Evolutionary conservation across 2,329 filamentous ascomycete species (phyloP).

Genomic region (Macrophomina pseudophaseolina): DNA sequence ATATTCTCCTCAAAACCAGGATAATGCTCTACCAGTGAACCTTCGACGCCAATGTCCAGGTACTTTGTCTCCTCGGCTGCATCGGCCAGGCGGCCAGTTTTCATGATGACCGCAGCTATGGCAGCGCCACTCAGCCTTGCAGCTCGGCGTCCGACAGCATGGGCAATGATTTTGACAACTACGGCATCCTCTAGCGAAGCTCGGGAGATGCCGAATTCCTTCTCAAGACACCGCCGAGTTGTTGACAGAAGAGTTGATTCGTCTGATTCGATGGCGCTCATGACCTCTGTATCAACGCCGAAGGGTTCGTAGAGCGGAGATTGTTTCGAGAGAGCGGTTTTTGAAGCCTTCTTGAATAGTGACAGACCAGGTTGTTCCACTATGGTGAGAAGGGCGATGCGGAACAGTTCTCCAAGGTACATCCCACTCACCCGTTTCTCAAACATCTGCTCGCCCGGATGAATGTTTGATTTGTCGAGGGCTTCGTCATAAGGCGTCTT

Average conservation of each 20-base stretch:
- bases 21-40: constrained; percentile 93
- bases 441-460: constrained; percentile 72
- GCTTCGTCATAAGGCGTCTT: constrained; percentile 68
- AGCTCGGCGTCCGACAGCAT: constrained; percentile 85
- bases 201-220: constrained; percentile 74
- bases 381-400: constrained; percentile 74
- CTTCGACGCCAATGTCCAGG: constrained; percentile 92
- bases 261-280: constrained; percentile 86
- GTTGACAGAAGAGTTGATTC: constrained; percentile 71
- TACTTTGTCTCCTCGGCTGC: constrained; percentile 62
- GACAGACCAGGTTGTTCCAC: constrained; percentile 71
- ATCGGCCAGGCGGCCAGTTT: constrained; percentile 70
- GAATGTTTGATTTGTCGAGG: constrained; percentile 51
- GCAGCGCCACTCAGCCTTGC: constrained; percentile 90
- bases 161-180: constrained; percentile 81
- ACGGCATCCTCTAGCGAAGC: constrained; percentile 84
- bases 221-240: constrained; percentile 78
- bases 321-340: constrained; percentile 68
- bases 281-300: constrained; percentile 88
- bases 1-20: constrained; percentile 90
- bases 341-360: constrained; percentile 69
- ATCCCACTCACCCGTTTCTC: constrained; percentile 98
- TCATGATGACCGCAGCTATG: constrained; percentile 80
- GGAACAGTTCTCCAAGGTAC: constrained; percentile 94
- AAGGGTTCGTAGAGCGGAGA: constrained; percentile 77